Evolutionary conservation across 768 basidiomycete species (phyloP).

Genomic region (Fistulinella prunicolor): DNA sequence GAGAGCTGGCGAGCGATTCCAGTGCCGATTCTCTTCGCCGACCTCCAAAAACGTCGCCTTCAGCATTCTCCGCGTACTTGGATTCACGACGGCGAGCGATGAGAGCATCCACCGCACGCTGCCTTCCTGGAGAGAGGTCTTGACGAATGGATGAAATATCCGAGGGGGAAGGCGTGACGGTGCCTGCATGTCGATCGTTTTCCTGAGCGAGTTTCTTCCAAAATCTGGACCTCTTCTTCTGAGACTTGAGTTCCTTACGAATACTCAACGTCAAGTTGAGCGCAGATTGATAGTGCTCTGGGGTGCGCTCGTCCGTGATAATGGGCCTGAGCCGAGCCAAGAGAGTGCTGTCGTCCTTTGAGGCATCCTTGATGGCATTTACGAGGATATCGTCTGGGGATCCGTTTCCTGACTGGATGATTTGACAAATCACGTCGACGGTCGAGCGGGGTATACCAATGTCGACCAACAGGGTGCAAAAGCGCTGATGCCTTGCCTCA

Average conservation of each 20-base stretch:
- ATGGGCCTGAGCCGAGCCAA: conserved; percentile 43
- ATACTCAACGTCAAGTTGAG: conserved; percentile 44
- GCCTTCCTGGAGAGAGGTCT: conserved; percentile 24
- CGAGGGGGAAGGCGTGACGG: conserved; percentile 31
- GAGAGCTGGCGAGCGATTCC: conserved; percentile 21
- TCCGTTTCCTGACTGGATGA: conserved; percentile 27
- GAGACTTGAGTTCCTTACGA: conserved; percentile 42
- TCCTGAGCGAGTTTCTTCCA: conserved; percentile 45
- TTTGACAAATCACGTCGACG: conserved; percentile 22
- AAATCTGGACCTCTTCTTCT: conserved; percentile 43
- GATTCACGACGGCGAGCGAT: conserved; percentile 22
- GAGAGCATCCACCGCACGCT: conserved; percentile 39
- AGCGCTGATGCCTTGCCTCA: conserved; percentile 23
- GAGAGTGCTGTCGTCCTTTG: conserved; percentile 36
- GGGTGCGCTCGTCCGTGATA: conserved; percentile 34
- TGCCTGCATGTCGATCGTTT: conserved; percentile 18
- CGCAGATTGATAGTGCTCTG: conserved; percentile 45
- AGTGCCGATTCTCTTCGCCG: conserved; percentile 9
- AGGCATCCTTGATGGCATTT: conserved; percentile 42
- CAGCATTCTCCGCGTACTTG: conserved; percentile 10
- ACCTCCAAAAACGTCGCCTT: conserved; percentile 28
- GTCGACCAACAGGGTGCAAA: conserved; percentile 24
- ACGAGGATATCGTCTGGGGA: conserved; percentile 42
- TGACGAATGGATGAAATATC: conserved; percentile 29
- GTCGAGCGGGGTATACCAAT: conserved; percentile 26